phyloP scores from a whole-genome alignment of 305 asterid genomes.

The Fraxinus sp. region DNA sequence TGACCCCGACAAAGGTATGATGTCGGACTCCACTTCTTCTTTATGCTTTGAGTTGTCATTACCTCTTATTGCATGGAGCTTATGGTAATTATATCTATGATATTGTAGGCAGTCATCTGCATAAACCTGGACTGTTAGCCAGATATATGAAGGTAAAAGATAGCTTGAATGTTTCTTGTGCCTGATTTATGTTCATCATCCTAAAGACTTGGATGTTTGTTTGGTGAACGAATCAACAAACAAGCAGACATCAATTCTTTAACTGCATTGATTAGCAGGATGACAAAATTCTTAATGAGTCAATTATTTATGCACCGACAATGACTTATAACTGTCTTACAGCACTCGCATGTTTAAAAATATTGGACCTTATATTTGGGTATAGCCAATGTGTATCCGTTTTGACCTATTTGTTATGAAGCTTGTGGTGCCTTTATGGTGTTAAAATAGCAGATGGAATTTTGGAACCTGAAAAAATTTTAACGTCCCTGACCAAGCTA shows the following conservation, averaged over 20 bases:
- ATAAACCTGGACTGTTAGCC: constrained; percentile 72
- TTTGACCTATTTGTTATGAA: neutral
- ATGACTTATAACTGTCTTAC: neutral
- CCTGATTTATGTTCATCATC: neutral
- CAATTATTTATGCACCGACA: neutral
- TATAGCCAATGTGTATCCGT: neutral
- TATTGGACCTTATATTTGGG: neutral
- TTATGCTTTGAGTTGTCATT: constrained; percentile 17
- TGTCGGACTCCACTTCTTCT: constrained; percentile 10
- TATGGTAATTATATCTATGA: constrained; percentile 24
- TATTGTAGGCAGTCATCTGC: constrained; percentile 61
- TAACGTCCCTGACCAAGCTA: neutral
- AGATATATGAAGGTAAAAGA: constrained; percentile 91
- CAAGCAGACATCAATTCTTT: neutral
- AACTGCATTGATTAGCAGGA: neutral
- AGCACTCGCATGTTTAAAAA: neutral
- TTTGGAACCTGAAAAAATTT: neutral
- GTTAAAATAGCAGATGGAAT: neutral
- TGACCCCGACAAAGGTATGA: constrained; percentile 69
- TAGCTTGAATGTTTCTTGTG: constrained; percentile 4
- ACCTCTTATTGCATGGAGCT: constrained; percentile 20
- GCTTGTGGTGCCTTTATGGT: neutral
- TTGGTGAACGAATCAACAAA: neutral
- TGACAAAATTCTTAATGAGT: neutral
- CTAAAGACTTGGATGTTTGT: neutral